Conservation (phyloP, 805 yeast genomes). For the Cyberlindnera maritima region DNA sequence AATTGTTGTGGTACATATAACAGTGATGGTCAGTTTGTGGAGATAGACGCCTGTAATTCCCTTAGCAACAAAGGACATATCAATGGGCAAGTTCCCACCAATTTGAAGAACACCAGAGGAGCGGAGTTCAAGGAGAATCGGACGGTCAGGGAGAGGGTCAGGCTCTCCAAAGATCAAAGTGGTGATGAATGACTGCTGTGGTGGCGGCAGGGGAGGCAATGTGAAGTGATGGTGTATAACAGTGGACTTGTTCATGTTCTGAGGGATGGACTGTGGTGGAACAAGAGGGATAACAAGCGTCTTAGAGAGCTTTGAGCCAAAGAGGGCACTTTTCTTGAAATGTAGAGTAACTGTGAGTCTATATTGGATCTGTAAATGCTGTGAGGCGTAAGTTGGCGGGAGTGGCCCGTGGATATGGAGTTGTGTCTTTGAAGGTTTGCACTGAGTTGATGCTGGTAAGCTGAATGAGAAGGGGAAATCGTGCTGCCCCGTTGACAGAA, state of each 20-base stretch:
- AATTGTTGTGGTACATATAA: background rate
- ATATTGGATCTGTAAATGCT: slow-evolving; percentile 12
- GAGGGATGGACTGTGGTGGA: slow-evolving; percentile 11
- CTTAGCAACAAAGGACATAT: slow-evolving; percentile 8
- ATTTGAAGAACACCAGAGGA: slow-evolving; percentile 7
- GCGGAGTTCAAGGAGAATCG: slow-evolving; percentile 6
- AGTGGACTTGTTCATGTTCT: slow-evolving; percentile 5
- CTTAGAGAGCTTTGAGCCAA: slow-evolving; percentile 9
- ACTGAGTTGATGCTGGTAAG: slow-evolving; percentile 12
- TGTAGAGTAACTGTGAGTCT: slow-evolving; percentile 5
- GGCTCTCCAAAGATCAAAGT: slow-evolving; percentile 9
- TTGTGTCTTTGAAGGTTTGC: slow-evolving; percentile 7
- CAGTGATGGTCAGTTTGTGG: slow-evolving; percentile 4
- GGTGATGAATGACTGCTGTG: slow-evolving; percentile 11
- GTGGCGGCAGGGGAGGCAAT: slow-evolving; percentile 6
- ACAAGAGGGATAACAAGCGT: slow-evolving; percentile 7
- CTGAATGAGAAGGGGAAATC: slow-evolving; percentile 14
- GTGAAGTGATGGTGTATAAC: slow-evolving; percentile 6
- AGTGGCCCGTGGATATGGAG: slow-evolving; percentile 10
- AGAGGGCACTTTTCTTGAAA: slow-evolving; percentile 6
- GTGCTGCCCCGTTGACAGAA: slow-evolving; percentile 7
- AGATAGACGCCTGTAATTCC: background rate
- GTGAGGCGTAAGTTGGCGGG: slow-evolving; percentile 12
- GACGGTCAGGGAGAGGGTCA: slow-evolving; percentile 5
- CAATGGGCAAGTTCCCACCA: slow-evolving; percentile 12